Percentiles rank a stretch among this genome's conserved stretches.
Evolutionary conservation across 2,329 filamentous ascomycete species (phyloP).

Genomic region (Pestalotiopsis sp.): DNA sequence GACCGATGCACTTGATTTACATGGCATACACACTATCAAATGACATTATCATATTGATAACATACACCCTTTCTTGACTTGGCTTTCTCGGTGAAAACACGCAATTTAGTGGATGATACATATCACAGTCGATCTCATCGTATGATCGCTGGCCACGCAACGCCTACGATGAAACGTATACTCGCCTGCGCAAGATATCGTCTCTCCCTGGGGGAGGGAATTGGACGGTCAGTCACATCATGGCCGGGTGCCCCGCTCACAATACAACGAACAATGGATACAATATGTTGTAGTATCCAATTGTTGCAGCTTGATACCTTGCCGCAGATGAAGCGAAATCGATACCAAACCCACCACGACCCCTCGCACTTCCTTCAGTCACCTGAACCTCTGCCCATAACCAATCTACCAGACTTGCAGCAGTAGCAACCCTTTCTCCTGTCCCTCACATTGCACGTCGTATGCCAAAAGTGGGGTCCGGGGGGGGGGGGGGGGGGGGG

Average conservation of each 20-base stretch:
- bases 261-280: not conserved
- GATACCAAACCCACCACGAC: not conserved
- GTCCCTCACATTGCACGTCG: conserved; percentile 2
- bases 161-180: not conserved
- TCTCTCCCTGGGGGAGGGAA: not conserved
- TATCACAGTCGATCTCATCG: not conserved
- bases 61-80: not conserved
- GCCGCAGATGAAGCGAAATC: conserved; percentile 7
- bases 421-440: not conserved
- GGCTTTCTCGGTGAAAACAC: not conserved
- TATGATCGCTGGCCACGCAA: conserved; percentile 1
- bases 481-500: not conserved
- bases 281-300: not conserved
- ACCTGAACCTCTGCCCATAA: not conserved
- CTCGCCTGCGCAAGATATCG: not conserved
- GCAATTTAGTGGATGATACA: not conserved
- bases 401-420: too few relatives aligned
- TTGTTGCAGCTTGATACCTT: not conserved
- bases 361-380: not conserved
- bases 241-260: not conserved
- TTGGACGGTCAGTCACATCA: not conserved
- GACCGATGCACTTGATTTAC: not conserved
- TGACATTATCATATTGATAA: not conserved
- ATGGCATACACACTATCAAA: conserved; percentile 1
- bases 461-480: not conserved